phyloP scores from a whole-genome alignment of 2,329 filamentous ascomycete genomes.

The Beauveria sp. region DNA sequence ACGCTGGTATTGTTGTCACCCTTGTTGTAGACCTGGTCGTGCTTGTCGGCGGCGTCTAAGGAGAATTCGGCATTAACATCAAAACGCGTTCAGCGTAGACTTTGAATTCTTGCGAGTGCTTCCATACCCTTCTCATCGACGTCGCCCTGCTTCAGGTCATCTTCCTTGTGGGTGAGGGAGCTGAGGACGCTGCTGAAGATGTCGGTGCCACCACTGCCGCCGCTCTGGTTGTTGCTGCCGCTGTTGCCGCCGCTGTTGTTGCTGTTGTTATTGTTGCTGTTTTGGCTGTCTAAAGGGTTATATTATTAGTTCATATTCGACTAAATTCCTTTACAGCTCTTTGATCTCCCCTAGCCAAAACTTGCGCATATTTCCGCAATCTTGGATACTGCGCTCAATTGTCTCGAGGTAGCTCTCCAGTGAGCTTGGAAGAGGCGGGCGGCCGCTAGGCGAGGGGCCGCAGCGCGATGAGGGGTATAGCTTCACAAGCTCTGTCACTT shows the following conservation, averaged over 20 bases:
- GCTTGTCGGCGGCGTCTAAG: conserved; percentile 60
- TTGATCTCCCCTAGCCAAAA: background rate
- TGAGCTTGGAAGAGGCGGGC: background rate
- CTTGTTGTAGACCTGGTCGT: conserved; percentile 64
- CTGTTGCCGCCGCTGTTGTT: background rate
- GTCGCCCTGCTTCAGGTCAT: conserved; percentile 38
- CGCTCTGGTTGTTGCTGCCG: conserved; percentile 22
- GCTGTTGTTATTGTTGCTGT: background rate
- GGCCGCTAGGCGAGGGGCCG: conserved; percentile 4
- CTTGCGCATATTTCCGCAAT: background rate
- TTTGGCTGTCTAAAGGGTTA: background rate
- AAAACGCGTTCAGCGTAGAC: too few relatives aligned
- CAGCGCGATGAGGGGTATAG: conserved; percentile 3
- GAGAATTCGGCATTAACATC: background rate
- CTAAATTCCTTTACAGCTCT: background rate
- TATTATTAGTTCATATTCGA: background rate
- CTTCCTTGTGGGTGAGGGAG: conserved; percentile 41
- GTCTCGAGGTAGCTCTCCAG: background rate
- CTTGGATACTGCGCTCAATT: background rate
- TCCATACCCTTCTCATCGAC: conserved; percentile 39
- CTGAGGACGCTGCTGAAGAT: conserved; percentile 43
- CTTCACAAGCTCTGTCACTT: background rate
- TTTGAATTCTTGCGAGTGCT: background rate
- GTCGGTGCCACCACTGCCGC: conserved; percentile 32
- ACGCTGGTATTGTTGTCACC: conserved; percentile 39